These are phyloP conservation scores for Tothia fuscella DNA, from an alignment of 2,329 filamentous ascomycete genomes.

Conservation along the genomic window DNA sequence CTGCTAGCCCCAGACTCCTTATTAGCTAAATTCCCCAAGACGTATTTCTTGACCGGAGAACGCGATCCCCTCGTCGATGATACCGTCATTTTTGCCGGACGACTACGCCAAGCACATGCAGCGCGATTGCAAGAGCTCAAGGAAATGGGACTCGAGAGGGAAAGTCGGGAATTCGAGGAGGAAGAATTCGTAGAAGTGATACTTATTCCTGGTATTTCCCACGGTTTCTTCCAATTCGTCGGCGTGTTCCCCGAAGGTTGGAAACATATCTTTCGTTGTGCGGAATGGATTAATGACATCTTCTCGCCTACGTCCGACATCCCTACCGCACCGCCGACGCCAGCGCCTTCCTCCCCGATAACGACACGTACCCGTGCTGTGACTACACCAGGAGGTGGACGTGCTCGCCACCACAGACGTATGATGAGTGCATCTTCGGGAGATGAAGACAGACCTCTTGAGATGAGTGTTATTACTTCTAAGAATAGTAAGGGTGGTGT, in stretches of 20 bases:
- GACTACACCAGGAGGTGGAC: constrained; percentile 11
- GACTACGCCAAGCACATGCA: constrained; percentile 67
- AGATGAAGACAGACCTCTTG: constrained; percentile 69
- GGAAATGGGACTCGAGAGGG: constrained; percentile 43
- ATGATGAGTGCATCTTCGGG: constrained; percentile 47
- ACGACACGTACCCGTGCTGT: constrained; percentile 15
- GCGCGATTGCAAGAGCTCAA: constrained; percentile 43
- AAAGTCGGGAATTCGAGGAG: constrained; percentile 46
- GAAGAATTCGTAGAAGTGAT: constrained; percentile 69
- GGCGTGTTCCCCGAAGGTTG: constrained; percentile 79
- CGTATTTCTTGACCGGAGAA: constrained; percentile 88
- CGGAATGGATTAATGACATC: constrained; percentile 68
- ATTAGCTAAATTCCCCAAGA: constrained; percentile 80
- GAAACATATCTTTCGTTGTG: constrained; percentile 71
- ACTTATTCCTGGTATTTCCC: constrained; percentile 77
- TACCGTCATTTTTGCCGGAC: constrained; percentile 87
- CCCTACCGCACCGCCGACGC: neutral
- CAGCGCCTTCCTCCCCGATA: too few relatives aligned
- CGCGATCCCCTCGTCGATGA: constrained; percentile 93
- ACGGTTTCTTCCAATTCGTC: constrained; percentile 90
- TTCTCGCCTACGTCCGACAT: constrained; percentile 36
- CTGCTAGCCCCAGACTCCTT: constrained; percentile 78
- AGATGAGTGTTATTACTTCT: constrained; percentile 48
- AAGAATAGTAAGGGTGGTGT: constrained; percentile 12
- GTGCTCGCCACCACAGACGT: constrained; percentile 33